Evolutionary conservation across 2,329 filamentous ascomycete species (phyloP).

Genomic region (Aspergillus jensenii): DNA sequence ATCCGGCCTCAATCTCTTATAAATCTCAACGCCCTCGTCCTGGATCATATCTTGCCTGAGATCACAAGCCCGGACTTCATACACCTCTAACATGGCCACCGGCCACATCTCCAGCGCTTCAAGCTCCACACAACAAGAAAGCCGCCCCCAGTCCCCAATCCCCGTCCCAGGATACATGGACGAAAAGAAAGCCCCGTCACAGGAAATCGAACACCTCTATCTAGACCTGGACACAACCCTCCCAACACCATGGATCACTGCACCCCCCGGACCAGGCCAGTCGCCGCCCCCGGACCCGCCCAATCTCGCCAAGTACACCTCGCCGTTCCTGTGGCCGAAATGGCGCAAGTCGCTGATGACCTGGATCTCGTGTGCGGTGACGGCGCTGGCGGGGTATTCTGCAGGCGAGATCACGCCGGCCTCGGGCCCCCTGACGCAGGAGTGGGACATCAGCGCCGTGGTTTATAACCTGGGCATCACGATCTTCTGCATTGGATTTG

Average conservation of each 20-base stretch:
- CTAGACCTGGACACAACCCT: slow-evolving; percentile 62
- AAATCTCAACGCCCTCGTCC: background rate
- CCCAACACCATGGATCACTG: slow-evolving; percentile 43
- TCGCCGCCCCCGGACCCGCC: slow-evolving; percentile 58
- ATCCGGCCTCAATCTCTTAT: background rate
- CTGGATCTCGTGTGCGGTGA: slow-evolving; percentile 72
- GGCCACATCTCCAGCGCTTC: background rate
- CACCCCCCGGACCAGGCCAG: slow-evolving; percentile 29
- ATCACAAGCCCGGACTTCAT: background rate
- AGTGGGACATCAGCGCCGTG: slow-evolving; percentile 66
- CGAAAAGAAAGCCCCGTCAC: slow-evolving; percentile 3
- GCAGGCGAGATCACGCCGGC: slow-evolving; percentile 79
- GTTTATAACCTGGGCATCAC: slow-evolving; percentile 75
- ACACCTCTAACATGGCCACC: background rate
- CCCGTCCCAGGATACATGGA: background rate
- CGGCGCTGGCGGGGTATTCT: slow-evolving; percentile 74
- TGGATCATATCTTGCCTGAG: background rate
- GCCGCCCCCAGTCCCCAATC: background rate
- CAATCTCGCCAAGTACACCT: slow-evolving; percentile 64
- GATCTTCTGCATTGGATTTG: slow-evolving; percentile 78
- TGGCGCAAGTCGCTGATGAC: slow-evolving; percentile 70
- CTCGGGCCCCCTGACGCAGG: slow-evolving; percentile 60
- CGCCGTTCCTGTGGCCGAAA: slow-evolving; percentile 72
- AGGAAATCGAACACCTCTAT: slow-evolving; percentile 57
- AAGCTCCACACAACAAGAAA: background rate